Evolutionary conservation across 805 yeast genomes (phyloP).

Genomic region (Candida ovalis): DNA sequence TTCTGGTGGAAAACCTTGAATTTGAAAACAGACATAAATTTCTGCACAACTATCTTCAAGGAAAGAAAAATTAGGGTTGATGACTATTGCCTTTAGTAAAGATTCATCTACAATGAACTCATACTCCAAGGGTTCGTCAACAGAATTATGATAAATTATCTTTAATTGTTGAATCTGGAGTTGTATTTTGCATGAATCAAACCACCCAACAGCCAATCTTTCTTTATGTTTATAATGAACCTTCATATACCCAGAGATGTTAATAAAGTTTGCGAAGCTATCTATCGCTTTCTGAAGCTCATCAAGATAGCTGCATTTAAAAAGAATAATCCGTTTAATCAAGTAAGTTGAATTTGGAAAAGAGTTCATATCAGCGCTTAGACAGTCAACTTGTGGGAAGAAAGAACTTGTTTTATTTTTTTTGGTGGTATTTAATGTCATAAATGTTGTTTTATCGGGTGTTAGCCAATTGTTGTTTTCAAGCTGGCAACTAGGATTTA

Average conservation of each 20-base stretch:
- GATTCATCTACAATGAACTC: conserved; percentile 5
- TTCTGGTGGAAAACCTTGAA: conserved; percentile 1
- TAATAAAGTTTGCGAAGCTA: conserved; percentile 10
- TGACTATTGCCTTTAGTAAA: conserved; percentile 10
- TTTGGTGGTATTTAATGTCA: background rate
- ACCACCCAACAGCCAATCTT: conserved; percentile 28
- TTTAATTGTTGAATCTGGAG: conserved; percentile 15
- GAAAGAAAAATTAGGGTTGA: conserved; percentile 20
- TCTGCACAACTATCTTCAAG: conserved; percentile 22
- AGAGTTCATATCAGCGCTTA: background rate
- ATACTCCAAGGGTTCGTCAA: conserved; percentile 6
- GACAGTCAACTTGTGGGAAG: conserved; percentile 1
- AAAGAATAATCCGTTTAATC: conserved; percentile 13
- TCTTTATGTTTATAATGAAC: conserved; percentile 2
- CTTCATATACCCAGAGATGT: conserved; percentile 14
- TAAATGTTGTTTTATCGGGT: background rate
- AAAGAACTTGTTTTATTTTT: conserved; percentile 4
- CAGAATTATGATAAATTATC: conserved; percentile 8
- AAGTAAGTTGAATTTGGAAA: background rate
- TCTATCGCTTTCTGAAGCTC: conserved; percentile 9
- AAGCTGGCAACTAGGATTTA: background rate
- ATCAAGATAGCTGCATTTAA: conserved; percentile 8
- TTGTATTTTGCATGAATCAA: conserved; percentile 23
- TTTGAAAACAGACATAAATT: conserved; percentile 14
- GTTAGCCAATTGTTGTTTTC: background rate